Base-by-base conservation (phyloP, 148 eudicot genomes). In the Simmondsia chinensis region DNA sequence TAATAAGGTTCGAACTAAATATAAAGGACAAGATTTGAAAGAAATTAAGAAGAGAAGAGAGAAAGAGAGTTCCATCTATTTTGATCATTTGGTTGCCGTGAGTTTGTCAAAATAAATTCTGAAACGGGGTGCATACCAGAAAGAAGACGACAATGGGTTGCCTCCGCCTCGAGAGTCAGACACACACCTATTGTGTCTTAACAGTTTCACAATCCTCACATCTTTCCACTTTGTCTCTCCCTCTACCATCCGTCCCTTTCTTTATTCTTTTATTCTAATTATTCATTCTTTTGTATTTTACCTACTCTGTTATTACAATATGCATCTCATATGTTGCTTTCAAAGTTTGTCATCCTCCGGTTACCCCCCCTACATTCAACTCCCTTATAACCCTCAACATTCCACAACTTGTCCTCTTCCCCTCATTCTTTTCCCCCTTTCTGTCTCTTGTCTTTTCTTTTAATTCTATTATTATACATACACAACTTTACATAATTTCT, bases 371-470 rank as follows among this genome's bases (percentile, higher is more conserved):
- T 28, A 45, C 37, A 21, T 43, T 35, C 20, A 51, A 37, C 57
- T 35, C 57, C 62, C 47, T 74, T 39, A n/a, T 45, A 43, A 69
- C 49, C 59, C 35, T 39, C 44, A 30, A 35, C 50, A 44, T 29
- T 27, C 9, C 7, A 52, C 29, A 33, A 33, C 42, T 65, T 62
- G 66, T 66, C 73, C 21, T 72, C 60, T 48, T 57, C 54, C 30
- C 46, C 20, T 18, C 34, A 18, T 63, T 48, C 55, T 73, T 51
- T 62, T 61, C 74, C 64, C 61, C 65, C 69, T 73, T 51, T 37
- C 59, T 36, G 11, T 46, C 35, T 39, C 48, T 41, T 50, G 9
- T 24, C 20, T 29, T n/a, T 28, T 28, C 31, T 7, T 14, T 35
- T 14, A 14, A 2, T 41, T 14, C 22, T 43, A 6, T 33, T 43